These are phyloP conservation scores for Tuber magnatum DNA, from an alignment of 495 filamentous ascomycete species.

Conservation along the genomic window DNA sequence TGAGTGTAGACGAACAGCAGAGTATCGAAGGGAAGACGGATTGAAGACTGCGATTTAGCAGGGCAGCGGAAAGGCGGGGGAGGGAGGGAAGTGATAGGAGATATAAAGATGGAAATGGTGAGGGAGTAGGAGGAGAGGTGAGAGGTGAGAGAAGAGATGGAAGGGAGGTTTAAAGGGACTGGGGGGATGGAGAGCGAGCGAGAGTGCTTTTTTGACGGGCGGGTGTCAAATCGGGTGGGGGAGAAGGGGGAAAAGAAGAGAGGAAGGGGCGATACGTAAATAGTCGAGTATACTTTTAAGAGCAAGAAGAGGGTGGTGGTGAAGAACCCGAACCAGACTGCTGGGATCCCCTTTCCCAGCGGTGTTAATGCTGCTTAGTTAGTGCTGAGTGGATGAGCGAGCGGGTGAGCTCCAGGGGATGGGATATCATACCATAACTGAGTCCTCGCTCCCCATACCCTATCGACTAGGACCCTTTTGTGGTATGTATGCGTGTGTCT, in stretches of 20 bases:
- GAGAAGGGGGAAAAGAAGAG: slow-evolving; percentile 17
- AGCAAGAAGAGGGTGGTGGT: slow-evolving; percentile 21
- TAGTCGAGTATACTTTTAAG: slow-evolving; percentile 38
- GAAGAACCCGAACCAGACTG: slow-evolving; percentile 31
- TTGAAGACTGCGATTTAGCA: slow-evolving; percentile 5
- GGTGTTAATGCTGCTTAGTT: slow-evolving; percentile 28
- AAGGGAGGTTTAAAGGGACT: slow-evolving; percentile 14
- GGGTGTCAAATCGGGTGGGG: slow-evolving; percentile 30
- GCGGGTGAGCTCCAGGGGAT: slow-evolving; percentile 33
- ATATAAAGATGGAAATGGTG: slow-evolving; percentile 15
- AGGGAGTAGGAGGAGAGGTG: slow-evolving; percentile 22
- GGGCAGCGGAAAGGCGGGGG: slow-evolving; percentile 14
- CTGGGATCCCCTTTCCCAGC: slow-evolving; percentile 38
- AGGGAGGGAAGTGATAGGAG: slow-evolving; percentile 22
- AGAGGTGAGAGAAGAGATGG: slow-evolving; percentile 6
- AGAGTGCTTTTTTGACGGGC: slow-evolving; percentile 10
- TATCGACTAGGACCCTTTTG: slow-evolving; percentile 1
- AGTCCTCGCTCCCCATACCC: neutral
- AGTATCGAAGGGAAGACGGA: neutral
- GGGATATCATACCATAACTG: slow-evolving; percentile 10
- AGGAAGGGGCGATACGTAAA: slow-evolving; percentile 32
- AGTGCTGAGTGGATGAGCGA: slow-evolving; percentile 30
- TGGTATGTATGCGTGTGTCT: slow-evolving; percentile 32
- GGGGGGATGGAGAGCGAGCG: slow-evolving; percentile 16
- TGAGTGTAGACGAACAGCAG: slow-evolving; percentile 8